Percentiles rank a stretch among this genome's conserved stretches.
Conservation (phyloP, 2,329 filamentous ascomycete species). For the Sarocladium strictum region DNA sequence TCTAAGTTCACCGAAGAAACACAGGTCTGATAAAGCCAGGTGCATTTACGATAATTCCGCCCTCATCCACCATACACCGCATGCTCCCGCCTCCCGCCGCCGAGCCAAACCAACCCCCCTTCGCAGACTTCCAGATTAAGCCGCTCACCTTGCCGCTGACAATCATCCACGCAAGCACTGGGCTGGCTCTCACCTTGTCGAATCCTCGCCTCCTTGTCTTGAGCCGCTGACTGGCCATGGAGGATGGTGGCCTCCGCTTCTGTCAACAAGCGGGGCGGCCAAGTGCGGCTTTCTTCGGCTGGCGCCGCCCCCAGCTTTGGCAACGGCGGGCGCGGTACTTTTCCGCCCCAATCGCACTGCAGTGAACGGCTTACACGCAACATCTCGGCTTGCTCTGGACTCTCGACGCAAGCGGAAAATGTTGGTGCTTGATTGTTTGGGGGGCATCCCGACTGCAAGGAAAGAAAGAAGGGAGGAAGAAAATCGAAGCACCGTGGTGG, state of each 20-base stretch:
- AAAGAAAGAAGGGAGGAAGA: no score
- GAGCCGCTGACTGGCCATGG: neutral
- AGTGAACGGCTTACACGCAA: neutral
- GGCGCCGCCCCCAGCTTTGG: constrained; percentile 19
- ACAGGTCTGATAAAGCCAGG: neutral
- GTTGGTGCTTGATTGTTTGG: neutral
- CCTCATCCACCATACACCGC: neutral
- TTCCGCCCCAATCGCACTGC: constrained; percentile 19
- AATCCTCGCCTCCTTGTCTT: neutral
- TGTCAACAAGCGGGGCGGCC: constrained; percentile 22
- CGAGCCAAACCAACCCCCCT: neutral
- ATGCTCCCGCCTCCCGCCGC: neutral
- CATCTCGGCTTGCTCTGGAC: neutral
- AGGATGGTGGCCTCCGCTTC: neutral
- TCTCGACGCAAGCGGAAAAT: no score
- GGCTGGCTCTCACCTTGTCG: neutral
- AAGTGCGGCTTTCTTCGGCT: constrained; percentile 36
- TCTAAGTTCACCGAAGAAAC: neutral
- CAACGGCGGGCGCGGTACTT: constrained; percentile 16
- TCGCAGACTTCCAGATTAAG: neutral
- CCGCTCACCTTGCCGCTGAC: neutral
- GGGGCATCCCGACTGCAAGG: no score
- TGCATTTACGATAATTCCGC: neutral
- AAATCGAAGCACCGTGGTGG: no score
- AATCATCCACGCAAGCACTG: neutral